Percentiles rank a stretch among this genome's conserved stretches.
These are phyloP conservation scores for Paramecium bursaria DNA, from an alignment of 73 alveolate genomes.

Conservation along the genomic window DNA sequence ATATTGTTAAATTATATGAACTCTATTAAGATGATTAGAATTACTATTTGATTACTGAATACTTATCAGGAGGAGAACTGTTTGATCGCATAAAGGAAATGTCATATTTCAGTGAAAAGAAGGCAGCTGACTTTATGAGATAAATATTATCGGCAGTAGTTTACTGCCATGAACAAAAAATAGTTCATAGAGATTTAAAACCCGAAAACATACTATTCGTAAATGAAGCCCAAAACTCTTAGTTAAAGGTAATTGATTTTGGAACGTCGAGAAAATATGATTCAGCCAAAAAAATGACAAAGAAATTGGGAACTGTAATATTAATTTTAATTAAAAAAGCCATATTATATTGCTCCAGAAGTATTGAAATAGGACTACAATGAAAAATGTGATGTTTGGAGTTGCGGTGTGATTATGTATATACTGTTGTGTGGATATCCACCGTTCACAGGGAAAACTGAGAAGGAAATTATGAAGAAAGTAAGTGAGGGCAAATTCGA, in stretches of 20 bases:
- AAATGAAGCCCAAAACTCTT: constrained; percentile 67
- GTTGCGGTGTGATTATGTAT: constrained; percentile 46
- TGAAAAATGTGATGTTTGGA: constrained; percentile 64
- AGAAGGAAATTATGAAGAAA: constrained; percentile 53
- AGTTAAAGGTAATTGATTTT: constrained; percentile 77
- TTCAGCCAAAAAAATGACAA: constrained; percentile 62
- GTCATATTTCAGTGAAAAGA: constrained; percentile 45
- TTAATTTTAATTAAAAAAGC: not conserved
- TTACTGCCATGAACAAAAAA: constrained; percentile 65
- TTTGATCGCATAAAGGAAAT: constrained; percentile 71
- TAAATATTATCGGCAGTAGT: constrained; percentile 66
- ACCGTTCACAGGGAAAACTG: constrained; percentile 48
- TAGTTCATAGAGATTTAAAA: constrained; percentile 78
- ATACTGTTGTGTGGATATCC: constrained; percentile 62
- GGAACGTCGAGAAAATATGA: constrained; percentile 73
- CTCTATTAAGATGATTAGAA: constrained; percentile 54
- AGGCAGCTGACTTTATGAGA: constrained; percentile 71
- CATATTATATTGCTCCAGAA: constrained; percentile 62
- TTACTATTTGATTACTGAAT: constrained; percentile 61
- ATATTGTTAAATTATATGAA: constrained; percentile 53
- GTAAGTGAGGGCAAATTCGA: constrained; percentile 33
- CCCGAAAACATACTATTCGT: constrained; percentile 86
- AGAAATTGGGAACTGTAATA: constrained; percentile 63
- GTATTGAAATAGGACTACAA: constrained; percentile 46
- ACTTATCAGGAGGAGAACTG: constrained; percentile 78